Conservation (phyloP, 2,329 filamentous ascomycete species). For the Phaeosphaeriaceae sp. region DNA sequence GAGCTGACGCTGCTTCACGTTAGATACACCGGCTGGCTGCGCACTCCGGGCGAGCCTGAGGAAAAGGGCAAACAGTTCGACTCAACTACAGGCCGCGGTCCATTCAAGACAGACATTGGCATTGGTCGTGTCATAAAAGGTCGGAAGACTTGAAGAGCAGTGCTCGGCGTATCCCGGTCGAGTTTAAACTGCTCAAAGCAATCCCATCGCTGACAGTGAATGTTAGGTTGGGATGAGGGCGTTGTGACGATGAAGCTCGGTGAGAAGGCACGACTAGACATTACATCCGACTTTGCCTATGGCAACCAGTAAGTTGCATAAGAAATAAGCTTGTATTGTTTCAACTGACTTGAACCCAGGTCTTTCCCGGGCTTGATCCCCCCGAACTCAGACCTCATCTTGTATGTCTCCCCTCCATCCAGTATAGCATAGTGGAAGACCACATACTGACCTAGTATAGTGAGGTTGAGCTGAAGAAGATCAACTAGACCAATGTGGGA, state of each 20-base stretch:
- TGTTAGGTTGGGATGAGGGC: conserved; percentile 66
- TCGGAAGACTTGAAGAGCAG: conserved; percentile 50
- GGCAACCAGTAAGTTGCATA: conserved; percentile 24
- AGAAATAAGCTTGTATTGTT: neutral
- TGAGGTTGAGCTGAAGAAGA: conserved; percentile 45
- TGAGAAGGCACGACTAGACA: conserved; percentile 85
- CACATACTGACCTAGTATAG: conserved; percentile 5
- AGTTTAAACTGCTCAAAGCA: neutral
- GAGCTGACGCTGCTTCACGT: neutral
- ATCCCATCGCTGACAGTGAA: neutral
- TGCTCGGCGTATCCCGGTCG: no score
- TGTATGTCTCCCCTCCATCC: conserved; percentile 65
- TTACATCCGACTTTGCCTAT: conserved; percentile 66
- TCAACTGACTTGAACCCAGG: conserved; percentile 49
- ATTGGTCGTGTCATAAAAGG: conserved; percentile 84
- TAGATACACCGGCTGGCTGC: conserved; percentile 39
- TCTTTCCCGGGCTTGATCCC: conserved; percentile 82
- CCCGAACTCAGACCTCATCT: conserved; percentile 74
- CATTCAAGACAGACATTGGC: conserved; percentile 80
- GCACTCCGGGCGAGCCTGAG: conserved; percentile 24
- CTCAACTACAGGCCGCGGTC: conserved; percentile 75
- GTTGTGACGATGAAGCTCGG: conserved; percentile 78
- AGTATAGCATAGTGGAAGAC: neutral
- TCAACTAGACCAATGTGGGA: conserved; percentile 28
- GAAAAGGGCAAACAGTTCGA: conserved; percentile 67